These are phyloP conservation scores for Wickerhamiella galacta DNA, from an alignment of 805 yeast species.

Conservation along the genomic window DNA sequence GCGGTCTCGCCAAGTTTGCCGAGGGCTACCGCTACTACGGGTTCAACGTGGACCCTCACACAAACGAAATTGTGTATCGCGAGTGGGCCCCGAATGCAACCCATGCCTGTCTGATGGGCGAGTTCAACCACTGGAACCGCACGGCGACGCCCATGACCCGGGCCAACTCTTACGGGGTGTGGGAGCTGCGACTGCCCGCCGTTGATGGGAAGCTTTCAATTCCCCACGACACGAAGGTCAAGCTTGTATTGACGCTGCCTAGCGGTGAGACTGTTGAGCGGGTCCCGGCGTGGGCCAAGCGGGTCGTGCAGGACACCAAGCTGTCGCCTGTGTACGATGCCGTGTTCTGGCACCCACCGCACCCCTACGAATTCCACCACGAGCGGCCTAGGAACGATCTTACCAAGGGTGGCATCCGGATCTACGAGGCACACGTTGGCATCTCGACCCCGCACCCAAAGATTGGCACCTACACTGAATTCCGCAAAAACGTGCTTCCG, in stretches of 20 bases:
- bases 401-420: constrained; percentile 28
- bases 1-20: constrained; percentile 54
- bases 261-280: constrained; percentile 61
- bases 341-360: constrained; percentile 77
- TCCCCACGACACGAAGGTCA: constrained; percentile 62
- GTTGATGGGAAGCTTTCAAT: constrained; percentile 42
- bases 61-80: constrained; percentile 41
- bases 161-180: constrained; percentile 52
- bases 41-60: constrained; percentile 38
- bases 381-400: constrained; percentile 41
- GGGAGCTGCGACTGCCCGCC: constrained; percentile 45
- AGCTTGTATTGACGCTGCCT: constrained; percentile 43
- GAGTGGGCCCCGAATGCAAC: constrained; percentile 89
- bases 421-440: constrained; percentile 89
- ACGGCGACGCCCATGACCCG: constrained; percentile 36
- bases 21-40: constrained; percentile 66
- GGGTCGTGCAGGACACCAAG: constrained; percentile 52
- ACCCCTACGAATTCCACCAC: constrained; percentile 43
- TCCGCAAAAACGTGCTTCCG: constrained; percentile 68
- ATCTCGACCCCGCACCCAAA: constrained; percentile 82
- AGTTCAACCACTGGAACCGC: constrained; percentile 73
- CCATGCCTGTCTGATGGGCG: constrained; percentile 70
- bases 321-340: constrained; percentile 51
- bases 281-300: constrained; percentile 72
- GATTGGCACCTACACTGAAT: constrained; percentile 72